A percentile compares a stretch with the other conserved stretches of the same genome.
phyloP scores from a whole-genome alignment of 2,329 filamentous ascomycete species.

The Monilinia fructigena region DNA sequence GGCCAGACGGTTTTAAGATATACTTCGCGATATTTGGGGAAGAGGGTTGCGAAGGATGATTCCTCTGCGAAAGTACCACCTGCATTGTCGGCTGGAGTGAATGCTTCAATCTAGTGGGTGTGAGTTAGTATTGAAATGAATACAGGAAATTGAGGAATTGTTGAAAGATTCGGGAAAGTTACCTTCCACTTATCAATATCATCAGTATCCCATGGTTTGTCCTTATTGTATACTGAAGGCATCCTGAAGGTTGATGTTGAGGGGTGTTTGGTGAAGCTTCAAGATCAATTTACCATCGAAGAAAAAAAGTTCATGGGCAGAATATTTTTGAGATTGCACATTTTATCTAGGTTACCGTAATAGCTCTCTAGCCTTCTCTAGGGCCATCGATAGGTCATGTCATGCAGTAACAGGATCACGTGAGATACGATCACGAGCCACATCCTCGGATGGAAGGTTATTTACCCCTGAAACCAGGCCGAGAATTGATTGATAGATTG shows the following conservation, averaged over 20 bases:
- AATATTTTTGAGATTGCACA: constrained; percentile 20
- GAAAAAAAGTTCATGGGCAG: constrained; percentile 25
- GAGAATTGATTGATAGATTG: constrained; percentile 16
- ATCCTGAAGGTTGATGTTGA: constrained; percentile 47
- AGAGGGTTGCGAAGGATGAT: constrained; percentile 82
- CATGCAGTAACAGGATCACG: fast-evolving
- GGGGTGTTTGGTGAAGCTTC: constrained; percentile 23
- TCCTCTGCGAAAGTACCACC: constrained; percentile 89
- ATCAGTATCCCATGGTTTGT: constrained; percentile 94
- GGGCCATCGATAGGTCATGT: background rate
- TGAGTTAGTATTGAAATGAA: constrained; percentile 17
- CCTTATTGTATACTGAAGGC: constrained; percentile 85
- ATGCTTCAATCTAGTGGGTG: constrained; percentile 64
- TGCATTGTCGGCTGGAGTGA: constrained; percentile 80
- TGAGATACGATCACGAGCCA: fast-evolving
- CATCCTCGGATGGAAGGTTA: background rate
- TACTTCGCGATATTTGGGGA: constrained; percentile 94
- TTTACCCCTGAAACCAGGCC: constrained; percentile 21
- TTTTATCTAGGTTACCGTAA: constrained; percentile 15
- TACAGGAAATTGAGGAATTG: background rate
- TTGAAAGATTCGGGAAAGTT: constrained; percentile 14
- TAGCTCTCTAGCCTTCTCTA: background rate
- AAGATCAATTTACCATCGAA: constrained; percentile 17
- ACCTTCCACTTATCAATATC: constrained; percentile 97
- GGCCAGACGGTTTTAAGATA: constrained; percentile 94